Base-by-base conservation (phyloP, 805 yeast genomes). In the Kodamaea kakaduensis region DNA sequence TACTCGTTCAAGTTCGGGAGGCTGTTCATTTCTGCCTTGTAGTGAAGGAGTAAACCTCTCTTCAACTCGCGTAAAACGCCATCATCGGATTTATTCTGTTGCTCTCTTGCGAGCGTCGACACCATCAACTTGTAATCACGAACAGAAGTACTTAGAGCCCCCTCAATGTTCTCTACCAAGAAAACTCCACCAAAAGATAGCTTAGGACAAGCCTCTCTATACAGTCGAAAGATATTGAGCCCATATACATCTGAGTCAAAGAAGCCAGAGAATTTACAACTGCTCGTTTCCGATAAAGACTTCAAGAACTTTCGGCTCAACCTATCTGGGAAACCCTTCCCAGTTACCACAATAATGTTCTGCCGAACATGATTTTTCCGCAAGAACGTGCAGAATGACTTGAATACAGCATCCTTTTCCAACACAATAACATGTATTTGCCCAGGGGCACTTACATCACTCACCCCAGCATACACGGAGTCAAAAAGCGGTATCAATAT, bases 221-320 rank as follows among this genome's bases (percentile, higher is more conserved):
- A 69, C 37, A 68, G 71, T 17, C 61, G 48, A 38, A 67, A 57
- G 21, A 81, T 81, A 44, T 66, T 64, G 7, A 78, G 48, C 0
- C 88, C 88, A 50, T 76, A 76, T 2, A 82, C 73, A 45, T 81
- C 88, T 10, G 81, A 69, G 50, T 81, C 88, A 17, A 78, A 77
- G 21, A 74, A 60, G 1, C 72, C 77, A 14, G 52, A 49, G 1
- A 76, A 49, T 1, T 73, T 74, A 1, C 64, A 48, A 0, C 44
- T 32, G 0, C 66, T 61, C n/a, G 54, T 41, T 13, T 47, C 10
- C 14, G 38, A 29, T 26, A 35, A 25, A 2, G 44, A 42, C 4
- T 42, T 30, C 6, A 77, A 43, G 37, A 79, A 68, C 16, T 48
- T 43, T 31, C 67, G 60, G 0, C 86, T 78, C 5, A 71, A 53